These are phyloP conservation scores for Stachybotrys chlorohalonatus DNA, from an alignment of 2,329 filamentous ascomycete genomes.

Conservation along the genomic window DNA sequence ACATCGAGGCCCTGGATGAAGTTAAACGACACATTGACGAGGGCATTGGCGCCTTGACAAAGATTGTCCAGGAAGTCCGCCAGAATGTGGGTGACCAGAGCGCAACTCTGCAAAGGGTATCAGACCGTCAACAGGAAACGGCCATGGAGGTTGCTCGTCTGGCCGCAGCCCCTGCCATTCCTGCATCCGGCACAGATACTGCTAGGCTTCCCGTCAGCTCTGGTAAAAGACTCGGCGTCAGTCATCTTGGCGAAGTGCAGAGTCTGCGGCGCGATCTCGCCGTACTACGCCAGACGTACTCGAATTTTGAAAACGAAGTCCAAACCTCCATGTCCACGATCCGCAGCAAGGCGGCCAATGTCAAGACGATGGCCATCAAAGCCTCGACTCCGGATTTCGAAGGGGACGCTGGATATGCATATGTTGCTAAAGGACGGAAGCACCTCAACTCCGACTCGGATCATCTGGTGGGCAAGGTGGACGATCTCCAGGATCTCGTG, in stretches of 20 bases:
- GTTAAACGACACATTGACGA: constrained; percentile 96
- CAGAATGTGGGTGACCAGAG: constrained; percentile 78
- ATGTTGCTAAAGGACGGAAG: constrained; percentile 83
- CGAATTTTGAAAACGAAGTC: constrained; percentile 81
- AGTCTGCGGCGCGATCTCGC: constrained; percentile 80
- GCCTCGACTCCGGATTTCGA: constrained; percentile 62
- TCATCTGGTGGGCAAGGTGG: constrained; percentile 80
- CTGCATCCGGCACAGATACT: constrained; percentile 32
- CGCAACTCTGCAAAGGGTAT: constrained; percentile 72
- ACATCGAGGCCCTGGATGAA: constrained; percentile 87
- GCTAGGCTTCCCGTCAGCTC: constrained; percentile 21
- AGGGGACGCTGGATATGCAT: constrained; percentile 71
- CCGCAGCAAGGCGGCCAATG: constrained; percentile 68
- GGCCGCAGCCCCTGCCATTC: constrained; percentile 34
- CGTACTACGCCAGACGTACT: constrained; percentile 86
- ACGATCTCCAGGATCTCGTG: constrained; percentile 93
- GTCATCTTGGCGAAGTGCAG: constrained; percentile 70
- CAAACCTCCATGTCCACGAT: constrained; percentile 79
- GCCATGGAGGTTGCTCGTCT: constrained; percentile 72
- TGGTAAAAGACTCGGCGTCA: constrained; percentile 39
- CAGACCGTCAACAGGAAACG: constrained; percentile 82
- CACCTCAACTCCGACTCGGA: constrained; percentile 80
- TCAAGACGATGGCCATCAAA: constrained; percentile 68
- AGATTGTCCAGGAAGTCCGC: constrained; percentile 78
- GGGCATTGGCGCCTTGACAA: constrained; percentile 69